Base-by-base conservation (phyloP, 805 yeast genomes). In the Zygoascus biomembranicola region DNA sequence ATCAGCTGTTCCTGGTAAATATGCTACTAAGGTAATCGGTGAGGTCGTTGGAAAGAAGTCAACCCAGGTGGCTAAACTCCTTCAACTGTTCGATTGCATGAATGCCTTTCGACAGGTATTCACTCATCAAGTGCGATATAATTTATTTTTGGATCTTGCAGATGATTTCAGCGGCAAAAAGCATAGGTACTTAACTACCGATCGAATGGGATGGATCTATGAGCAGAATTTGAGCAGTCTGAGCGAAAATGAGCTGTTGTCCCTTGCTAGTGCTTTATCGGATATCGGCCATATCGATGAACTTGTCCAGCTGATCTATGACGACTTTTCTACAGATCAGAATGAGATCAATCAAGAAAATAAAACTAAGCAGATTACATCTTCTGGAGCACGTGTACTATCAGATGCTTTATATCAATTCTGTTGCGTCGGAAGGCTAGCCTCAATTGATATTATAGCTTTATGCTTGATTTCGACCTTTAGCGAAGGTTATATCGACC, bases 91-190 rank as follows among this genome's bases (percentile, higher is more conserved):
- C 37, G 62, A 67, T 43, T 63, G 69, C 1, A 56, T 76, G 28
- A 58, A 69, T n/a, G 66, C 71, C 0, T 80, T 79, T 60, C 68
- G 73, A 23, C 59, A 65, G 1, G 68, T 73, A 1, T 61, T 78
- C 31, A 66, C 79, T 1, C 62, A 62, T 46, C 71, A 71, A 11
- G 68, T 72, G 1, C 57, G 74, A 2, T 56, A 32, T 32, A 46
- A 46, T 18, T 20, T 46, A 9, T 31, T n/a, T 13, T 11, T 31
- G 20, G 49, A 46, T 16, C 41, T 46, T 3, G 20, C 26, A 16
- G 42, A 32, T 31, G 49, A 46, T 18, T 16, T 32, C 26, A 31
- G 42, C 5, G 13, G 16, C 49, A 46, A 31, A 39, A 46, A 46
- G 23, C 41, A 46, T 32, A 37, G 49, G 11, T 28, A 46, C 26